Evolutionary conservation across 1,284 basidiomycete species (phyloP).

Genomic region (Phlebopus sp.): DNA sequence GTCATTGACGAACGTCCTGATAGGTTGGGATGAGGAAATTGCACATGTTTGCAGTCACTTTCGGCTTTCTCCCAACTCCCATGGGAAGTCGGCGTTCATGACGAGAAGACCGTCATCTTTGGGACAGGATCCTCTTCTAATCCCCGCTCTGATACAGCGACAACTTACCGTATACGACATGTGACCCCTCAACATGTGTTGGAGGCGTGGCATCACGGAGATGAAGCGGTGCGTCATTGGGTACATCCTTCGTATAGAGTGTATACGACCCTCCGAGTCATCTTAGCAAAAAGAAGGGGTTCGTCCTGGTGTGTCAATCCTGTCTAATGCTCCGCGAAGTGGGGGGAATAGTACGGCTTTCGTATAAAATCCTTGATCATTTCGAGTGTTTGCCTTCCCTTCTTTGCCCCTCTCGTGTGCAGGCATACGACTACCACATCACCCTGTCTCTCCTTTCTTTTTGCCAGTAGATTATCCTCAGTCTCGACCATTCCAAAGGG

Average conservation of each 20-base stretch:
- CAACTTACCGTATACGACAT: constrained; percentile 3
- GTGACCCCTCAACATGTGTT: constrained; percentile 1
- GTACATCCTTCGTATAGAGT: neutral
- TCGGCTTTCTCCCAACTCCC: neutral
- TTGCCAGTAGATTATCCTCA: neutral
- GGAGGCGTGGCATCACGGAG: constrained; percentile 16
- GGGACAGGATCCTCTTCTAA: constrained; percentile 17
- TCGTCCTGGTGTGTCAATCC: constrained; percentile 22
- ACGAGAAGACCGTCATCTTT: constrained; percentile 10
- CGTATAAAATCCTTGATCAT: constrained; percentile 21
- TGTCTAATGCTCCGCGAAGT: constrained; percentile 28
- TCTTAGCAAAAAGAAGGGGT: constrained; percentile 20
- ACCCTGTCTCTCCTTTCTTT: constrained; percentile 1
- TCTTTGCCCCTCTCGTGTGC: constrained; percentile 16
- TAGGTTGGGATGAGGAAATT: constrained; percentile 1
- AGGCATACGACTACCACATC: constrained; percentile 19
- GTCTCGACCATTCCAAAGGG: neutral
- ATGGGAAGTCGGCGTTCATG: constrained; percentile 18
- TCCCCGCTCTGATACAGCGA: constrained; percentile 12
- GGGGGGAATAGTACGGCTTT: constrained; percentile 13
- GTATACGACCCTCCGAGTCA: neutral
- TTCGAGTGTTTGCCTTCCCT: constrained; percentile 3
- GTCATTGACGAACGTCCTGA: neutral
- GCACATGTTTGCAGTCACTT: neutral
- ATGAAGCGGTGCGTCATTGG: constrained; percentile 20